phyloP scores from a whole-genome alignment of 2,329 filamentous ascomycete species.

The Coleophoma cylindrospora region DNA sequence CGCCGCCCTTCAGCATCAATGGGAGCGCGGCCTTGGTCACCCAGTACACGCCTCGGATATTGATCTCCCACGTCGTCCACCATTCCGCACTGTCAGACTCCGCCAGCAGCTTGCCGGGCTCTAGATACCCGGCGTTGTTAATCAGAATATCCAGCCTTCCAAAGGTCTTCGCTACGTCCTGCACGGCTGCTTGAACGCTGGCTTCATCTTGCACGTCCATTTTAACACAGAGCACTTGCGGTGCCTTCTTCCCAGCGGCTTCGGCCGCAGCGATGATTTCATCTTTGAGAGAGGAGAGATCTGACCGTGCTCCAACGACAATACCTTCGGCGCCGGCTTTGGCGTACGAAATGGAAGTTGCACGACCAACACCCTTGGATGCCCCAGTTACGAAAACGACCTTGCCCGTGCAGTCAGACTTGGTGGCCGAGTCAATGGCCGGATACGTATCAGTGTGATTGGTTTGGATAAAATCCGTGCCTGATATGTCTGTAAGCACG shows the following conservation, averaged over 20 bases:
- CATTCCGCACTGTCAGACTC: constrained; percentile 22
- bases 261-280: constrained; percentile 30
- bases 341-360: constrained; percentile 47
- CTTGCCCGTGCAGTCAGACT: constrained; percentile 31
- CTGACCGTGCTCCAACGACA: constrained; percentile 45
- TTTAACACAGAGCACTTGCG: constrained; percentile 33
- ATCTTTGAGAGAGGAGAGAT: constrained; percentile 22
- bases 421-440: constrained; percentile 37
- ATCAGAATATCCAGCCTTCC: constrained; percentile 32
- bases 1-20: constrained; percentile 9
- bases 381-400: constrained; percentile 47
- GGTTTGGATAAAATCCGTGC: constrained; percentile 1
- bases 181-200: constrained; percentile 24
- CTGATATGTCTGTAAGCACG: background rate
- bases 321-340: constrained; percentile 44
- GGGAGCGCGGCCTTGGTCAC: constrained; percentile 34
- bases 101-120: background rate
- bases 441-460: constrained; percentile 45
- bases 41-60: constrained; percentile 40
- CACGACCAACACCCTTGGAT: constrained; percentile 45
- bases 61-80: constrained; percentile 37
- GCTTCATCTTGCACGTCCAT: constrained; percentile 29
- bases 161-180: constrained; percentile 16
- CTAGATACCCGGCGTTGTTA: constrained; percentile 36
- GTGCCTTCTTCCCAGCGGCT: constrained; percentile 23